Base-by-base conservation (phyloP, 2,329 filamentous ascomycete species). In the Colletotrichum theobromicola region DNA sequence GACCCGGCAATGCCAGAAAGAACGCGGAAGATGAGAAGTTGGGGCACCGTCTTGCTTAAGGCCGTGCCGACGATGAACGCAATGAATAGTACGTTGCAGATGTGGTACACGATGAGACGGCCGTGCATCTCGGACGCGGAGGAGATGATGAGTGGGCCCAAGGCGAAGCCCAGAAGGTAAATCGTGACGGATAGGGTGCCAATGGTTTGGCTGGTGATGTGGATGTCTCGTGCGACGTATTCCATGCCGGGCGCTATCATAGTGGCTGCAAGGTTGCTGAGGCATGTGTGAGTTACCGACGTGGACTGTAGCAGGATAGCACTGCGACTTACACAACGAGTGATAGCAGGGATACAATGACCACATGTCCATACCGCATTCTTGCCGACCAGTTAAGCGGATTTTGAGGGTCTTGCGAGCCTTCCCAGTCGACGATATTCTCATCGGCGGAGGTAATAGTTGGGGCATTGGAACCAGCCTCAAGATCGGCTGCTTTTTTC, bases 121-220 rank as follows among this genome's bases (percentile, higher is more conserved):
- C 83, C 83, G 73, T 81, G 83, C 57, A 83, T 67, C 74, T 88
- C 86, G 21, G 80, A 84, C 7, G 85, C 62, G 1, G 87, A 86
- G 4, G 84, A 62, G 64, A 90, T 87, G 7, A 93, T 72, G 67
- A 90, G 81, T 0, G 92, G 91, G 0, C 91, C 92, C 34, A 88
- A 85, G 2, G 88, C 89, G 74, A 90, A 91, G 30, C 93, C 93
- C 0, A 94, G 84, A 5, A 94, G 86, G 79, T 93, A 93, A 24
- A 94, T 88, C 7, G 89, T 90, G 4, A 92, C 85, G 76, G 89
- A 87, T 67, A 92, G 88, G 1, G 86, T 86, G 12, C 83, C 84
- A 4, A 91, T 77, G 62, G 86, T 81, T 12, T 83, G 77, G 75
- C 83, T 86, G 6, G 83, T 84, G 4, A 85, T 86, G 53, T 85